Percentiles rank a stretch among this genome's conserved stretches.
Conservation (phyloP, 306 rosid species). For the Herpetospermum pedunculosum region DNA sequence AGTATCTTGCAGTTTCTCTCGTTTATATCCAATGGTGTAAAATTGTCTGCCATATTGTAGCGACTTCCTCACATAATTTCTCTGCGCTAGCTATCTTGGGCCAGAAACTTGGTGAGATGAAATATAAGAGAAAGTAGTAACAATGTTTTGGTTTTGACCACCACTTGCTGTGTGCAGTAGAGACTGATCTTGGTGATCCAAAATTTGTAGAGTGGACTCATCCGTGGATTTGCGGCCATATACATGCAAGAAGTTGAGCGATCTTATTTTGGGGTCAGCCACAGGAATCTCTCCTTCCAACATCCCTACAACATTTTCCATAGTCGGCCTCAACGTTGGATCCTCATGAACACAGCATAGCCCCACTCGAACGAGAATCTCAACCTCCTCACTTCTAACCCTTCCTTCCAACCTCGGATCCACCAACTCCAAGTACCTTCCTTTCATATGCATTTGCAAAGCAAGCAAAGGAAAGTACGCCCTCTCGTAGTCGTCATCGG, state of each 20-base stretch:
- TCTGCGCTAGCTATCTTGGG: no score
- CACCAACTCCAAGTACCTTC: conserved; percentile 57
- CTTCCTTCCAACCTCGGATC: conserved; percentile 63
- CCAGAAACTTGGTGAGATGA: conserved; percentile 78
- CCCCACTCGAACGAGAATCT: conserved; percentile 52
- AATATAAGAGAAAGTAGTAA: conserved; percentile 36
- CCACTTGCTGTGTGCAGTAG: neutral
- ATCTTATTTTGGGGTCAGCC: conserved; percentile 47
- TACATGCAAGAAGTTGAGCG: conserved; percentile 58
- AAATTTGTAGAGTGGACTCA: conserved; percentile 46
- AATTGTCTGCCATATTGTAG: no score
- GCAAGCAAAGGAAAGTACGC: conserved; percentile 70
- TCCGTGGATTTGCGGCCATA: conserved; percentile 63
- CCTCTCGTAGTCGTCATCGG: no score
- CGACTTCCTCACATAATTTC: no score
- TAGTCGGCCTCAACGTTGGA: conserved; percentile 68
- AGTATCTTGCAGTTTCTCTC: no score
- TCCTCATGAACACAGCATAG: conserved; percentile 84
- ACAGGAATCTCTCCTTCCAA: conserved; percentile 59
- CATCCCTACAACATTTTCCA: conserved; percentile 65
- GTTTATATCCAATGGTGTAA: no score
- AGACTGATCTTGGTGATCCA: conserved; percentile 14
- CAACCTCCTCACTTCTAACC: conserved; percentile 47
- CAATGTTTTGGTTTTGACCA: no score
- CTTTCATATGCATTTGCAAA: conserved; percentile 67